Conservation (phyloP, 2,329 filamentous ascomycete species). For the Zymoseptoria tritici region DNA sequence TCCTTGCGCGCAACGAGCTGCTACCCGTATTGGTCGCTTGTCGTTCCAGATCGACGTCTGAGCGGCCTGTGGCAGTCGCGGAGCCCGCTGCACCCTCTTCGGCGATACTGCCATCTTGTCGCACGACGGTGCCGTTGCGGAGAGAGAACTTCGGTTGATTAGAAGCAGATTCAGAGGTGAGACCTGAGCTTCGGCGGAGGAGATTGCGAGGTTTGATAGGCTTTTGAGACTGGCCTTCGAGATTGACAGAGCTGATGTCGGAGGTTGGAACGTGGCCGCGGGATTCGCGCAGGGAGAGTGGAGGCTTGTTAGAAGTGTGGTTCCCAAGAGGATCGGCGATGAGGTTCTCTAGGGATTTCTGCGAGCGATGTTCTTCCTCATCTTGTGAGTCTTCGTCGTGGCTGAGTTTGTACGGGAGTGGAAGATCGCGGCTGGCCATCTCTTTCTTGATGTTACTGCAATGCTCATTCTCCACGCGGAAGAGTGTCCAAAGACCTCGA, state of each 20-base stretch:
- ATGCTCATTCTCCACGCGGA: constrained; percentile 97
- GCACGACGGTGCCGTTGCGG: neutral
- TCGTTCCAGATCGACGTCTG: neutral
- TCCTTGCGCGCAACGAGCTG: neutral
- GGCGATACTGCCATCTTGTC: neutral
- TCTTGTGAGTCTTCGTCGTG: neutral
- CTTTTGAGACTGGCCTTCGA: neutral
- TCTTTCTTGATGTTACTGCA: constrained; percentile 67
- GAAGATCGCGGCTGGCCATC: constrained; percentile 13
- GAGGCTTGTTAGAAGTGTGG: neutral
- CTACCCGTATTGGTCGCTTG: neutral
- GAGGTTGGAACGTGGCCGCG: neutral
- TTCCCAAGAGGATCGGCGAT: neutral
- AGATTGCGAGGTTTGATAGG: neutral
- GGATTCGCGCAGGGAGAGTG: neutral
- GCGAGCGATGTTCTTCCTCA: neutral
- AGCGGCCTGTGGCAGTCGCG: neutral
- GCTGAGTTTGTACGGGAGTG: constrained; percentile 14
- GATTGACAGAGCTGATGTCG: neutral
- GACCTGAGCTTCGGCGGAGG: neutral
- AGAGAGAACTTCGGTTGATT: neutral
- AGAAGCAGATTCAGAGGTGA: neutral
- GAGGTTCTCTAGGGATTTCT: neutral
- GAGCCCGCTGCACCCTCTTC: neutral
- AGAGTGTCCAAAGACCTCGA: constrained; percentile 81